Percentiles rank a stretch among this genome's conserved stretches.
Evolutionary conservation across 2,329 filamentous ascomycete genomes (phyloP).

Genomic region (Epicoccum nigrum): DNA sequence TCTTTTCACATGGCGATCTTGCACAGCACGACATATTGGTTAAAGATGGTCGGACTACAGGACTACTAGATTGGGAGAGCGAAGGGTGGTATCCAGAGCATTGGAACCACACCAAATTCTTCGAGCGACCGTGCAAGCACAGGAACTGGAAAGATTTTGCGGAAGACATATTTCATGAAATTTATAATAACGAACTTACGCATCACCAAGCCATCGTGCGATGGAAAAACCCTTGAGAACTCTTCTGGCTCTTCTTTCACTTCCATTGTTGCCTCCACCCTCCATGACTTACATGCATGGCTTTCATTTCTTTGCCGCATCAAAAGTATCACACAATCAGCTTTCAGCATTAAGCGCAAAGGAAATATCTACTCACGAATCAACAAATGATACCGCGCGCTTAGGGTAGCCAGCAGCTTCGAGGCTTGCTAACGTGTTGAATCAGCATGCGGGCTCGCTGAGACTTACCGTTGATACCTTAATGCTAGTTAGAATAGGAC

Average conservation of each 20-base stretch:
- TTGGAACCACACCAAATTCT: slow-evolving; percentile 5
- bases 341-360: no score
- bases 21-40: slow-evolving; percentile 3
- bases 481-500: no score
- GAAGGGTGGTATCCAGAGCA: slow-evolving; percentile 3
- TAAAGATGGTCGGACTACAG: neutral
- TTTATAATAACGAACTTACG: slow-evolving; percentile 1
- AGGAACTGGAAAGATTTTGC: slow-evolving; percentile 1
- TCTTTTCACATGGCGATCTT: slow-evolving; percentile 3
- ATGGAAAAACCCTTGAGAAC: neutral
- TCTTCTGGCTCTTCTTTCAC: neutral
- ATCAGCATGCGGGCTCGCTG: no score
- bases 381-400: no score
- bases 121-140: slow-evolving; percentile 1
- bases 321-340: no score
- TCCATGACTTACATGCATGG: no score
- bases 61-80: neutral
- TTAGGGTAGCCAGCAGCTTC: no score
- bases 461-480: no score
- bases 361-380: no score
- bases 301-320: no score
- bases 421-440: no score
- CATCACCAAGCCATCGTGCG: slow-evolving; percentile 1
- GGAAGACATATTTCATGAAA: neutral
- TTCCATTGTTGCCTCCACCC: slow-evolving; percentile 1